Evolutionary conservation across 2,329 filamentous ascomycete species (phyloP).

Genomic region (Ampelomyces quisqualis): DNA sequence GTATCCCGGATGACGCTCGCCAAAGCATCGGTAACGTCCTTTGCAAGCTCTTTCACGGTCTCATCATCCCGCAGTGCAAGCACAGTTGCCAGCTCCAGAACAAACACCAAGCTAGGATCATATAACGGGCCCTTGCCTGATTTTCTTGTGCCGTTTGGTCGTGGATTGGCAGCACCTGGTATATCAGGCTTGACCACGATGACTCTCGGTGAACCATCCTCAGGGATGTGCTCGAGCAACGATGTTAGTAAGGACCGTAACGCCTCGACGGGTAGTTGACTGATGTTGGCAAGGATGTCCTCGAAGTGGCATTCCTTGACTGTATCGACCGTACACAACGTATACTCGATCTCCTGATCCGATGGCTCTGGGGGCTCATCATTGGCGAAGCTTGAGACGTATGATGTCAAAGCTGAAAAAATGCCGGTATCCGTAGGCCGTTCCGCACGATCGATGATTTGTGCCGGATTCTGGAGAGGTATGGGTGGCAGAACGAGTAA

Average conservation of each 20-base stretch:
- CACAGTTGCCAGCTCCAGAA: conserved; percentile 87
- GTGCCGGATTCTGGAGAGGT: conserved; percentile 84
- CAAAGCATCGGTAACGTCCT: conserved; percentile 76
- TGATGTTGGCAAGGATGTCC: conserved; percentile 80
- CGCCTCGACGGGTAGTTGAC: conserved; percentile 61
- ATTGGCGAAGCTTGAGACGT: conserved; percentile 97
- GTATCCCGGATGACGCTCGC: conserved; percentile 80
- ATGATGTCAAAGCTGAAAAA: conserved; percentile 92
- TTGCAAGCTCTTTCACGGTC: conserved; percentile 71
- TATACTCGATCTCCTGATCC: conserved; percentile 94
- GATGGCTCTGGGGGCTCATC: conserved; percentile 97
- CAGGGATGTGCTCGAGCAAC: conserved; percentile 80
- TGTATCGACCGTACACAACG: conserved; percentile 89
- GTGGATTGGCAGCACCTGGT: conserved; percentile 58
- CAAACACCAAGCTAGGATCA: conserved; percentile 81
- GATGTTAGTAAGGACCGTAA: conserved; percentile 67
- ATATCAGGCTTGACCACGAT: conserved; percentile 90
- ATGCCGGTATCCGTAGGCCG: conserved; percentile 78
- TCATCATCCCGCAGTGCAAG: conserved; percentile 74
- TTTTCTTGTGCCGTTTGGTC: conserved; percentile 60
- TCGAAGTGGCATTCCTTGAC: conserved; percentile 85
- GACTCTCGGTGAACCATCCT: conserved; percentile 76
- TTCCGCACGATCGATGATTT: conserved; percentile 84
- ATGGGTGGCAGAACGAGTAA: conserved; percentile 75
- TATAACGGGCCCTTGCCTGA: conserved; percentile 65